phyloP scores from a whole-genome alignment of 225 moss, liverwort and hornwort species.

The Asterella californica region DNA sequence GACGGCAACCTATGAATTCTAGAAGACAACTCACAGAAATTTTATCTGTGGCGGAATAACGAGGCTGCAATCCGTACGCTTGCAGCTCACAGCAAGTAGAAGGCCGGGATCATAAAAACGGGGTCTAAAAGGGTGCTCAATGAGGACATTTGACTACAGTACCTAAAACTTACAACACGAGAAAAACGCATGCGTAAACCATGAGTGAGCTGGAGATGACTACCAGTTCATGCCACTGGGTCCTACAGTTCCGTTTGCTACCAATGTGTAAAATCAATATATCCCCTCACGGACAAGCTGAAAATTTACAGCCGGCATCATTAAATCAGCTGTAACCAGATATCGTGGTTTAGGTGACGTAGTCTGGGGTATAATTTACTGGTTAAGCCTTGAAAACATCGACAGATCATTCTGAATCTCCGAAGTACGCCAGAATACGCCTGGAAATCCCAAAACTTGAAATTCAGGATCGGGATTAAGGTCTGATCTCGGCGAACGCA shows the following conservation, averaged over 20 bases:
- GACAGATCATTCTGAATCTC: slow-evolving; percentile 3
- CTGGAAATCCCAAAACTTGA: not conserved
- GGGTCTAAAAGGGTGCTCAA: not conserved
- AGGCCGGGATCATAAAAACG: not conserved
- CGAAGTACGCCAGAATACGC: not conserved
- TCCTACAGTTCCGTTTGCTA: not conserved
- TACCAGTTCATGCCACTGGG: not conserved
- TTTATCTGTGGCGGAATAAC: not conserved
- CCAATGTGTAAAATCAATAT: not conserved
- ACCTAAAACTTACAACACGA: not conserved
- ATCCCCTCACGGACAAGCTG: not conserved
- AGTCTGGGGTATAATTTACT: not conserved
- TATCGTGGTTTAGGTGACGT: not conserved
- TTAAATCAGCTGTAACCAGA: not conserved
- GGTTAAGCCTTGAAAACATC: not conserved
- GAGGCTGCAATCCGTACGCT: no score
- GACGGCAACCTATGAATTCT: not conserved
- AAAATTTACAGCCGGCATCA: not conserved
- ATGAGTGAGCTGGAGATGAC: not conserved
- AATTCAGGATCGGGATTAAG: not conserved
- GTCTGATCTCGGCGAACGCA: not conserved
- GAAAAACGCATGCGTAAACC: no score
- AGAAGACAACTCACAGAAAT: no score
- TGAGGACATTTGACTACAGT: not conserved
- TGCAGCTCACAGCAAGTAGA: not conserved